phyloP scores from a whole-genome alignment of 805 yeast species.

The Pichia kluyveri region DNA sequence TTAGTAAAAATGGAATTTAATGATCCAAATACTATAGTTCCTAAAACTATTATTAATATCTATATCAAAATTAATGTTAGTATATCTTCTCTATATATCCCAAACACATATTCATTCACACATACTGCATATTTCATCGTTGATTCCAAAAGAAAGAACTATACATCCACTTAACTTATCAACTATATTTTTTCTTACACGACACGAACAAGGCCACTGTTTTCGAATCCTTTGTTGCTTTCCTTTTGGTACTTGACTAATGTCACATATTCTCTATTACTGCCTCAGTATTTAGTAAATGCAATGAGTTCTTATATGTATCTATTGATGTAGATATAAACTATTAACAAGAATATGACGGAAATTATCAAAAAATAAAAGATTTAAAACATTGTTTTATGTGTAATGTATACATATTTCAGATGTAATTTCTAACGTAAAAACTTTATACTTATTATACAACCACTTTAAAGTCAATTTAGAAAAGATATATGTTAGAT shows the following conservation, averaged over 20 bases:
- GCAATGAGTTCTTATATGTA: no score
- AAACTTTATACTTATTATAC: not conserved
- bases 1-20: slow-evolving; percentile 68
- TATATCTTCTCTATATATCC: not conserved
- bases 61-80: slow-evolving; percentile 2
- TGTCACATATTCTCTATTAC: no score
- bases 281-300: no score
- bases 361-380: not conserved
- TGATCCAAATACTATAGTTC: slow-evolving; percentile 62
- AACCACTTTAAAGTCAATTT: not conserved
- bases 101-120: not conserved
- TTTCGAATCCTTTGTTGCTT: no score
- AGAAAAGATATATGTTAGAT: not conserved
- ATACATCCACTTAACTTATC: not conserved
- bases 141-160: not conserved
- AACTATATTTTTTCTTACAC: no score
- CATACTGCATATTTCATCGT: not conserved
- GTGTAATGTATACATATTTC: not conserved
- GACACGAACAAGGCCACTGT: no score
- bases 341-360: not conserved
- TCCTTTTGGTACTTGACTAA: no score
- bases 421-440: not conserved
- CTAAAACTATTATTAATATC: slow-evolving; percentile 30
- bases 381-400: not conserved
- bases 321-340: not conserved